phyloP scores from a whole-genome alignment of 2,329 filamentous ascomycete genomes.

The Phaeomoniella chlamydospora region DNA sequence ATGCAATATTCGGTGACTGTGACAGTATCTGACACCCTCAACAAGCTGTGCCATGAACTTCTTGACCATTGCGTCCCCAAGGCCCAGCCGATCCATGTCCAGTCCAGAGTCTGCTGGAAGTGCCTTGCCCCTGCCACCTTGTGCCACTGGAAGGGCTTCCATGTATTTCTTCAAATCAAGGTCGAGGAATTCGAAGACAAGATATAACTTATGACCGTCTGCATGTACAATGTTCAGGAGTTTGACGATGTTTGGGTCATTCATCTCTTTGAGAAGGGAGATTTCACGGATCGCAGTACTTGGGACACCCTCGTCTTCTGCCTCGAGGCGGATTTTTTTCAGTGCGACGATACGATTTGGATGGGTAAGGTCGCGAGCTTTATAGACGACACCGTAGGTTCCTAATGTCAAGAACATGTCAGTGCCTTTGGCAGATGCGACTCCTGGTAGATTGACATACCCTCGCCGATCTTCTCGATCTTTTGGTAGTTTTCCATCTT shows the following conservation, averaged over 20 bases:
- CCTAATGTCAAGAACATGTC: conserved; percentile 33
- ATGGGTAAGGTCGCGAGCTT: conserved; percentile 72
- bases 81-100: conserved; percentile 50
- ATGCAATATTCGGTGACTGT: conserved; percentile 75
- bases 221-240: conserved; percentile 88
- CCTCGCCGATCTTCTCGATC: conserved; percentile 92
- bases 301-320: conserved; percentile 86
- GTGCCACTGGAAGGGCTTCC: conserved; percentile 72
- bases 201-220: conserved; percentile 87
- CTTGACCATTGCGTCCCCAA: conserved; percentile 71
- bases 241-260: conserved; percentile 76
- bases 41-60: conserved; percentile 87
- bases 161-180: conserved; percentile 92
- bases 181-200: conserved; percentile 85
- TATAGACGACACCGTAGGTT: conserved; percentile 92
- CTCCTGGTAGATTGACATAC: conserved; percentile 32
- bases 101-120: conserved; percentile 62
- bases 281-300: conserved; percentile 91
- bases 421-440: not conserved
- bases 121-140: conserved; percentile 73
- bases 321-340: conserved; percentile 91
- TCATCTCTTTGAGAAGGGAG: conserved; percentile 87
- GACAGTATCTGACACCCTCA: conserved; percentile 74
- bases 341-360: conserved; percentile 75
- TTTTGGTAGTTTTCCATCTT: conserved; percentile 93